A percentile compares a stretch with the other conserved stretches of the same genome.
phyloP scores from a whole-genome alignment of 495 filamentous ascomycete genomes.

The Acidiella bohemica region DNA sequence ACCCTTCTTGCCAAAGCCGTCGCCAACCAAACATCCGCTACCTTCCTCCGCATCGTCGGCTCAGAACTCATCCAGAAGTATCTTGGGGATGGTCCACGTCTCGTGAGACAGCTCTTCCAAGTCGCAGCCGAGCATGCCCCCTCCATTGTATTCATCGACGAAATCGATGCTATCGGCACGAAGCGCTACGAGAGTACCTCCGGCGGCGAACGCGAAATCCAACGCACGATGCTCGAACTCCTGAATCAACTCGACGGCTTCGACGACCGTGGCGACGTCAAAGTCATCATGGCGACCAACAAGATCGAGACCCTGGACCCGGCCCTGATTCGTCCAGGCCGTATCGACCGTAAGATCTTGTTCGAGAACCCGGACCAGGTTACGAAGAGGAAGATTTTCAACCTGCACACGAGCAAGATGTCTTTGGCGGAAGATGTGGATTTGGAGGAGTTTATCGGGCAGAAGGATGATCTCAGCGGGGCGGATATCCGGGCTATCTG shows the following conservation, averaged over 20 bases:
- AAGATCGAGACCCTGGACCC: conserved; percentile 98
- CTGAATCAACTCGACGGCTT: conserved; percentile 98
- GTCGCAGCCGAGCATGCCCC: conserved; percentile 93
- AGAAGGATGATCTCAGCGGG: conserved; percentile 95
- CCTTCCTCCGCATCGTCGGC: conserved; percentile 94
- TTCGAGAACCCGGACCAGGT: conserved; percentile 99
- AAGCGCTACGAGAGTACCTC: conserved; percentile 98
- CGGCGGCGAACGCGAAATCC: conserved; percentile 92
- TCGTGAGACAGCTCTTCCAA: conserved; percentile 96
- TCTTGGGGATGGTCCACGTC: conserved; percentile 83
- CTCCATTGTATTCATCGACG: conserved; percentile 98
- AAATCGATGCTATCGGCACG: conserved; percentile 97
- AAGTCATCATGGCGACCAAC: conserved; percentile 99
- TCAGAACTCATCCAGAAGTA: conserved; percentile 99
- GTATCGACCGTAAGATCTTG: conserved; percentile 98
- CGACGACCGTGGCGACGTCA: conserved; percentile 97
- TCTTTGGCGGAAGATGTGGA: conserved; percentile 89
- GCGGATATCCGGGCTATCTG: conserved; percentile 99
- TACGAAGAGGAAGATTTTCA: conserved; percentile 99
- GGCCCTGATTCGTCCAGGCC: conserved; percentile 87
- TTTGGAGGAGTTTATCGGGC: conserved; percentile 93
- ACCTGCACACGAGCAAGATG: conserved; percentile 99
- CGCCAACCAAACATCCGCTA: conserved; percentile 95
- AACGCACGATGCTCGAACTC: conserved; percentile 96
- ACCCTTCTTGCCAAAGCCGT: conserved; percentile 95